A percentile compares a stretch with the other conserved stretches of the same genome.
These are phyloP conservation scores for Leishmania mexicana DNA, from an alignment of 208 protist genomes.

Conservation along the genomic window DNA sequence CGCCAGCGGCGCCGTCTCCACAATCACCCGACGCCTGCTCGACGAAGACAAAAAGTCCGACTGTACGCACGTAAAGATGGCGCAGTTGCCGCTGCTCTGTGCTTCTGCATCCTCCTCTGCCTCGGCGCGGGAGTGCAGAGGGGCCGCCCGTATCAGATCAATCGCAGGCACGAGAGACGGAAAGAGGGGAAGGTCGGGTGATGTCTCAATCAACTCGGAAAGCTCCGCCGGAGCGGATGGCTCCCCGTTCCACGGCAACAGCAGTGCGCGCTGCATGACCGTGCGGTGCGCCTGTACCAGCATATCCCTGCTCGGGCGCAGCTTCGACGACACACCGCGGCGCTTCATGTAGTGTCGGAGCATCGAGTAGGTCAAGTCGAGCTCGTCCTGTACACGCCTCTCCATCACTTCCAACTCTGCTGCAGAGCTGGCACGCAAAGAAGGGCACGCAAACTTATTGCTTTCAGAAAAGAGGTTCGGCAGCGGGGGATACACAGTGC, in stretches of 20 bases:
- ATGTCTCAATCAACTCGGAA: slow-evolving; percentile 53
- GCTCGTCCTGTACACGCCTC: slow-evolving; percentile 19
- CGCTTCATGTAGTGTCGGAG: slow-evolving; percentile 47
- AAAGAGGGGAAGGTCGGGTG: slow-evolving; percentile 54
- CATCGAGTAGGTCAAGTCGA: slow-evolving; percentile 39
- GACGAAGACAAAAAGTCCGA: slow-evolving; percentile 67
- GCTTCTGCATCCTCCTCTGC: background rate
- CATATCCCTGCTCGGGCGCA: slow-evolving; percentile 39
- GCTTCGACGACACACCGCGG: slow-evolving; percentile 5
- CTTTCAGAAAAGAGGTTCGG: slow-evolving; percentile 14
- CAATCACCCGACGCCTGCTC: slow-evolving; percentile 57
- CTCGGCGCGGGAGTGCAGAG: background rate
- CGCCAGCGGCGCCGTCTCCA: slow-evolving; percentile 56
- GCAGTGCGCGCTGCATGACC: slow-evolving; percentile 62
- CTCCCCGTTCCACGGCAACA: slow-evolving; percentile 71
- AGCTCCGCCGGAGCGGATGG: slow-evolving; percentile 75
- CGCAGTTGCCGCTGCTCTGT: slow-evolving; percentile 52
- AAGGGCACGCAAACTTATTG: slow-evolving; percentile 10
- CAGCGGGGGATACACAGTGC: slow-evolving; percentile 24
- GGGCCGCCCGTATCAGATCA: slow-evolving; percentile 58
- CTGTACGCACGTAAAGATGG: slow-evolving; percentile 75
- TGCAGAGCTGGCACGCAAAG: slow-evolving; percentile 9
- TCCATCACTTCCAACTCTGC: slow-evolving; percentile 23
- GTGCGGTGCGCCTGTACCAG: slow-evolving; percentile 51
- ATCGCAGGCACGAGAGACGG: slow-evolving; percentile 82